Percentiles rank a stretch among this genome's conserved stretches.
phyloP scores from a whole-genome alignment of 2,329 filamentous ascomycete species.

The Lecanicillium sp. region DNA sequence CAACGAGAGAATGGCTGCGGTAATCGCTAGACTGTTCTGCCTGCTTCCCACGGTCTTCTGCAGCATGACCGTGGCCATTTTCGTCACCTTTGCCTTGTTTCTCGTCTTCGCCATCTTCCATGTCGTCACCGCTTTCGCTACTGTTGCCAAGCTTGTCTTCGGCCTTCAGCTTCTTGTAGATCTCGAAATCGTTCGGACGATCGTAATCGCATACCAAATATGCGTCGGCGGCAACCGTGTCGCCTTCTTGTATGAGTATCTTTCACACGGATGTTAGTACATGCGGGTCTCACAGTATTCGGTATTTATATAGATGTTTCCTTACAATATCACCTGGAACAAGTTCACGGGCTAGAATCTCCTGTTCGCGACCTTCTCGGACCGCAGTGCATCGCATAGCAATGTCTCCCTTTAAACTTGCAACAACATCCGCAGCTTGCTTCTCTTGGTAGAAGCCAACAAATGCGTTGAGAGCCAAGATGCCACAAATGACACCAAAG shows the following conservation, averaged over 20 bases:
- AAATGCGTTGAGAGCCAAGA: constrained; percentile 65
- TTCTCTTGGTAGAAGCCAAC: constrained; percentile 80
- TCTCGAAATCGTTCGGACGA: constrained; percentile 46
- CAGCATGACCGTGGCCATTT: no score
- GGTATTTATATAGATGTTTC: constrained; percentile 12
- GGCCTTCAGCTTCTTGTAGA: constrained; percentile 52
- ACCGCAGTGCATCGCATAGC: constrained; percentile 65
- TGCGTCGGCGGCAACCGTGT: constrained; percentile 61
- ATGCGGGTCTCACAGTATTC: no score
- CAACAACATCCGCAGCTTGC: constrained; percentile 70
- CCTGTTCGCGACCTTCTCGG: constrained; percentile 58
- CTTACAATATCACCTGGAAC: constrained; percentile 69
- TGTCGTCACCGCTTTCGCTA: no score
- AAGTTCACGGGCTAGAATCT: constrained; percentile 66
- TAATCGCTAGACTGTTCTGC: no score
- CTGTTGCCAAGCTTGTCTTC: constrained; percentile 51
- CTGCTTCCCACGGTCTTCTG: no score
- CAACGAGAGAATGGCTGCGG: constrained; percentile 59
- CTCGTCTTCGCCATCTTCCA: constrained; percentile 43
- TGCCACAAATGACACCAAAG: constrained; percentile 65
- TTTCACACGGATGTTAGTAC: no score
- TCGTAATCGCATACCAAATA: constrained; percentile 68
- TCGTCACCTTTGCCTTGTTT: constrained; percentile 28
- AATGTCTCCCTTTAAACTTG: constrained; percentile 68
- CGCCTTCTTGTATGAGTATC: constrained; percentile 65